Percentiles rank a stretch among this genome's conserved stretches.
These are phyloP conservation scores for Cyberlindnera misumaiensis DNA, from an alignment of 805 yeast genomes.

Conservation along the genomic window DNA sequence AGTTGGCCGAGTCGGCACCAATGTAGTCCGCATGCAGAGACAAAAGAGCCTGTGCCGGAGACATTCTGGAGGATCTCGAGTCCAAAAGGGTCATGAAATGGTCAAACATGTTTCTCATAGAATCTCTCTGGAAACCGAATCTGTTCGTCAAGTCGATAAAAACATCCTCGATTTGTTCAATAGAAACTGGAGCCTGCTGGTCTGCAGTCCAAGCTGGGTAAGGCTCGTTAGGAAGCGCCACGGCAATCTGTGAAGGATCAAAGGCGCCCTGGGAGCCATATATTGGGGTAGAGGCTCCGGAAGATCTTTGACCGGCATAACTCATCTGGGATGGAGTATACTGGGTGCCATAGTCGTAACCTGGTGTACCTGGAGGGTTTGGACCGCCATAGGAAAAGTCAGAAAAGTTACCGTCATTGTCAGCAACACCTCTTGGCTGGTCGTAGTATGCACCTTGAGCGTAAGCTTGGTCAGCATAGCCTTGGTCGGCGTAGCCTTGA, in stretches of 20 bases:
- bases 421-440: slow-evolving; percentile 41
- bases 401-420: slow-evolving; percentile 57
- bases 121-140: slow-evolving; percentile 88
- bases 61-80: slow-evolving; percentile 82
- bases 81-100: slow-evolving; percentile 81
- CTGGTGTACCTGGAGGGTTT: slow-evolving; percentile 52
- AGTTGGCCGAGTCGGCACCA: slow-evolving; percentile 83
- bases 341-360: slow-evolving; percentile 59
- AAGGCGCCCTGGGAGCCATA: slow-evolving; percentile 58
- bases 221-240: slow-evolving; percentile 82
- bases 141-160: slow-evolving; percentile 77
- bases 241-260: slow-evolving; percentile 55
- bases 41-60: slow-evolving; percentile 79
- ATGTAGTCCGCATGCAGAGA: slow-evolving; percentile 82
- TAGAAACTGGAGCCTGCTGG: slow-evolving; percentile 78
- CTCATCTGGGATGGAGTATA: slow-evolving; percentile 84
- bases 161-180: slow-evolving; percentile 82
- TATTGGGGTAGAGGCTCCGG: slow-evolving; percentile 93
- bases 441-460: slow-evolving; percentile 43
- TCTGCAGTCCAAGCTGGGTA: slow-evolving; percentile 99
- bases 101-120: slow-evolving; percentile 88
- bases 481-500: slow-evolving; percentile 41
- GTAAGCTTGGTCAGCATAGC: slow-evolving; percentile 41
- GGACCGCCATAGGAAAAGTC: slow-evolving; percentile 55
- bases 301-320: slow-evolving; percentile 77